These are phyloP conservation scores for Fomitopsis serialis DNA, from an alignment of 768 basidiomycete species.

Conservation along the genomic window DNA sequence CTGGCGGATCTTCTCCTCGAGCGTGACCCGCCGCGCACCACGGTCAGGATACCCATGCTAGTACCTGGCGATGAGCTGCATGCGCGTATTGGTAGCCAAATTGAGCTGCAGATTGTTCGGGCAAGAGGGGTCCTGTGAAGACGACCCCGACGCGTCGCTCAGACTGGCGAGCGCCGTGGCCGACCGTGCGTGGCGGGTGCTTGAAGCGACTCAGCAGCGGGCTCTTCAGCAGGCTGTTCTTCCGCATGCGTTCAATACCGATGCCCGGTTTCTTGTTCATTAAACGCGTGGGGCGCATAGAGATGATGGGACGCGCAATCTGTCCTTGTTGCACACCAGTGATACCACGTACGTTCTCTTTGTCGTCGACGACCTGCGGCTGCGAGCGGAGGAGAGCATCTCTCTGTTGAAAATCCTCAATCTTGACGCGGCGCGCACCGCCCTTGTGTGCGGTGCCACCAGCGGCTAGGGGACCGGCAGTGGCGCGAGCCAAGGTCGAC, in stretches of 20 bases:
- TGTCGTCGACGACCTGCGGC: constrained; percentile 31
- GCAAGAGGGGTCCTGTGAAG: neutral
- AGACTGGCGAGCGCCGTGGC: constrained; percentile 72
- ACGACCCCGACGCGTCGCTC: constrained; percentile 39
- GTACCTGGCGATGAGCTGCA: constrained; percentile 35
- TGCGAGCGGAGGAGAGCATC: constrained; percentile 24
- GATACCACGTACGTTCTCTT: constrained; percentile 31
- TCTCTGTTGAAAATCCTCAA: constrained; percentile 25
- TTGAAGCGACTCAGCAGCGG: constrained; percentile 24
- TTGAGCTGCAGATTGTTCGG: constrained; percentile 1
- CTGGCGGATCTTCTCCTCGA: constrained; percentile 39
- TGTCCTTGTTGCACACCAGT: neutral
- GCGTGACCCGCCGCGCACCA: constrained; percentile 34
- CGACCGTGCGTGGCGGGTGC: constrained; percentile 37
- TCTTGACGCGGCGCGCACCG: constrained; percentile 20
- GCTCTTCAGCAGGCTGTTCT: constrained; percentile 11
- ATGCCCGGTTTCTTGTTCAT: constrained; percentile 9
- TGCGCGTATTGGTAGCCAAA: neutral
- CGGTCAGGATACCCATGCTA: constrained; percentile 30
- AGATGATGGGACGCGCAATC: neutral
- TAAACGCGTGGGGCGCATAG: constrained; percentile 10
- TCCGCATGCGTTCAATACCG: constrained; percentile 14
- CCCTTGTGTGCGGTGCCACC: constrained; percentile 18
- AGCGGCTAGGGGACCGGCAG: constrained; percentile 8
- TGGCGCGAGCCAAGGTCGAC: constrained; percentile 22